Conservation (phyloP, 495 filamentous ascomycete genomes). For the Penicillium riverlandense region DNA sequence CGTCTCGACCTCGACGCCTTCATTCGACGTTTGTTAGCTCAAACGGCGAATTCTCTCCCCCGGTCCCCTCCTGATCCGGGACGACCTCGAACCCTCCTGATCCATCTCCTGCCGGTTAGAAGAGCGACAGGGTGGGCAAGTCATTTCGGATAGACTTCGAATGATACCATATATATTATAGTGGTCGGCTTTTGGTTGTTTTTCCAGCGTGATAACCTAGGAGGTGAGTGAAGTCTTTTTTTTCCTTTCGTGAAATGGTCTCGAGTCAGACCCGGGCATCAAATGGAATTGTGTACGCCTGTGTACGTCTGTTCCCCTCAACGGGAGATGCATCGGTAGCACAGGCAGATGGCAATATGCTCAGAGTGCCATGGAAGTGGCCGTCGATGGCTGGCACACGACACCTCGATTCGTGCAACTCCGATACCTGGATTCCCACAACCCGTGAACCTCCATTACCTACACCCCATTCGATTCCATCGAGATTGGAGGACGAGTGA, state of each 20-base stretch:
- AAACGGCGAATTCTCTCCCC: slow-evolving; percentile 35
- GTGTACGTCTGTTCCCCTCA: no score
- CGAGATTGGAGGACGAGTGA: no score
- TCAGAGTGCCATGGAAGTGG: no score
- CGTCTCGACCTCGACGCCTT: slow-evolving; percentile 34
- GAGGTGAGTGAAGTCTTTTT: slow-evolving; percentile 24
- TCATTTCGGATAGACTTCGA: slow-evolving; percentile 18
- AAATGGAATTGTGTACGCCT: no score
- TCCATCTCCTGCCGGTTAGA: slow-evolving; percentile 42
- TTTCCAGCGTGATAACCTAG: slow-evolving; percentile 22
- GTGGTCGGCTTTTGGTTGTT: slow-evolving; percentile 12
- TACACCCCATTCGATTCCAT: no score
- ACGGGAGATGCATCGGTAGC: no score
- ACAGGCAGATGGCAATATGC: no score
- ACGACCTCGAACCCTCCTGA: slow-evolving; percentile 25
- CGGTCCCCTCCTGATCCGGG: slow-evolving; percentile 31
- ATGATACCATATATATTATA: slow-evolving; percentile 14
- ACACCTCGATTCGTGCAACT: no score
- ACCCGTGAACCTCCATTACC: no score
- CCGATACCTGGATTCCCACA: no score
- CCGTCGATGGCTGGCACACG: no score
- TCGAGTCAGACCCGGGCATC: no score
- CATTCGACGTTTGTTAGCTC: slow-evolving; percentile 43
- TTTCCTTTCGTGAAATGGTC: background rate
- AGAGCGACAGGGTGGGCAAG: slow-evolving; percentile 33